phyloP scores from a whole-genome alignment of 495 filamentous ascomycete genomes.

The Neurospora sp. region DNA sequence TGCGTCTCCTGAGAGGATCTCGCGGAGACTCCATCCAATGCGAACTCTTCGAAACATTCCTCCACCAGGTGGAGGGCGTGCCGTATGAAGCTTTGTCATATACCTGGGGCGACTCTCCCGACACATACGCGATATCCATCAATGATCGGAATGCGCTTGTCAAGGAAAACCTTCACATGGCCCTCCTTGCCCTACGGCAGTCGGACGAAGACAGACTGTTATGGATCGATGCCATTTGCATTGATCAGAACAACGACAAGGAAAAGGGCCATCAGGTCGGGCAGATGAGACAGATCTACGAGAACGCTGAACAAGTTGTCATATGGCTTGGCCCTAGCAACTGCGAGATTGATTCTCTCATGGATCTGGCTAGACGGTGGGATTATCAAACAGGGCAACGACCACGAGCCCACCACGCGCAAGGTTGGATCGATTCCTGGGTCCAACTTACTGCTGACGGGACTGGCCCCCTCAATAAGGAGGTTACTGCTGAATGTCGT shows the following conservation, averaged over 20 bases:
- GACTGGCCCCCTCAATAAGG: too few species aligned
- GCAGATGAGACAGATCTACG: constrained; percentile 5
- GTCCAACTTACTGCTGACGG: too few species aligned
- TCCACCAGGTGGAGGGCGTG: background rate
- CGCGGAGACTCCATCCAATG: background rate
- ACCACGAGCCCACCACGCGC: background rate
- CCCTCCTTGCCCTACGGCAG: background rate
- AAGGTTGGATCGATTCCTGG: background rate
- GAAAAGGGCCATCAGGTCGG: constrained; percentile 9
- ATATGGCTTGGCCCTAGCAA: constrained; percentile 4
- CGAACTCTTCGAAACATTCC: constrained; percentile 2
- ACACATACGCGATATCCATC: background rate
- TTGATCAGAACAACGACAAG: constrained; percentile 8
- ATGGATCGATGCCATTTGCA: constrained; percentile 13
- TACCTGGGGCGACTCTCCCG: constrained; percentile 16
- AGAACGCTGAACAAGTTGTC: background rate
- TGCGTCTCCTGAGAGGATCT: background rate
- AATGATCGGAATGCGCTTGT: background rate
- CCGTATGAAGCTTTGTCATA: constrained; percentile 27
- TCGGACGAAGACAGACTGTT: background rate
- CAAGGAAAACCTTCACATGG: constrained; percentile 1
- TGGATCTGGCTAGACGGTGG: background rate
- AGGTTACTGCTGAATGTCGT: too few species aligned
- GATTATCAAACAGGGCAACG: background rate
- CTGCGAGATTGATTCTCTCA: background rate